A percentile compares a stretch with the other conserved stretches of the same genome.
Conservation (phyloP, 495 filamentous ascomycete genomes). For the Stereocaulon alpinum region DNA sequence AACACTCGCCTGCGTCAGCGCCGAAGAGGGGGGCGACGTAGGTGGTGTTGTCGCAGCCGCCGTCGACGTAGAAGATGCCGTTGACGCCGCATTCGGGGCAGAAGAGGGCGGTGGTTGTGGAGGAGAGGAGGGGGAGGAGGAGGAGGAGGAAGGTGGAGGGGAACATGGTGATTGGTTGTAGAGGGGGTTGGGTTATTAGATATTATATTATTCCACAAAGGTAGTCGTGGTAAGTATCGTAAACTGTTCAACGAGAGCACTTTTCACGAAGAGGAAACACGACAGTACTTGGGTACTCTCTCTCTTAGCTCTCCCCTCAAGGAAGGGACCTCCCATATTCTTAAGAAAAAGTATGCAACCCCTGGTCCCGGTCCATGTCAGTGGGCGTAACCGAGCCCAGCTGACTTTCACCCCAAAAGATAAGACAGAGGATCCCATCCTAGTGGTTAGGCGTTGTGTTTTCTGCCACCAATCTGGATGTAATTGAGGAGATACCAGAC, state of each 20-base stretch:
- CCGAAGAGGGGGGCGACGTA: conserved; percentile 1
- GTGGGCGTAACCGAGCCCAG: no score
- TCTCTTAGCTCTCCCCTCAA: no score
- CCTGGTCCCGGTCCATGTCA: no score
- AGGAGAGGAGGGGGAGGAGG: background rate
- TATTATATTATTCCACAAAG: background rate
- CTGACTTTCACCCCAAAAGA: no score
- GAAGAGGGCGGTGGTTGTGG: background rate
- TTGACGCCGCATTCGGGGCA: conserved; percentile 2
- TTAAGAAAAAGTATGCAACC: background rate
- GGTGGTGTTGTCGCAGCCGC: background rate
- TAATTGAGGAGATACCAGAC: no score
- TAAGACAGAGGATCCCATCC: no score
- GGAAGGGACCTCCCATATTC: background rate
- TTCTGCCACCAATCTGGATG: no score
- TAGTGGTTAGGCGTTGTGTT: no score
- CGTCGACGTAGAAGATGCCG: background rate
- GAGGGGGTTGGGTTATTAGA: background rate
- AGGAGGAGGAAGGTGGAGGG: background rate
- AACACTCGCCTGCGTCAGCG: conserved; percentile 2
- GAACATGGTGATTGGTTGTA: background rate
- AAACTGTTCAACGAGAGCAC: background rate
- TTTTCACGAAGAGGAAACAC: background rate
- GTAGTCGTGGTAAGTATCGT: background rate
- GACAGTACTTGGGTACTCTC: background rate